Percentiles rank a stretch among this genome's conserved stretches.
Evolutionary conservation across 2,329 filamentous ascomycete species (phyloP).

Genomic region (Amphichorda felina): DNA sequence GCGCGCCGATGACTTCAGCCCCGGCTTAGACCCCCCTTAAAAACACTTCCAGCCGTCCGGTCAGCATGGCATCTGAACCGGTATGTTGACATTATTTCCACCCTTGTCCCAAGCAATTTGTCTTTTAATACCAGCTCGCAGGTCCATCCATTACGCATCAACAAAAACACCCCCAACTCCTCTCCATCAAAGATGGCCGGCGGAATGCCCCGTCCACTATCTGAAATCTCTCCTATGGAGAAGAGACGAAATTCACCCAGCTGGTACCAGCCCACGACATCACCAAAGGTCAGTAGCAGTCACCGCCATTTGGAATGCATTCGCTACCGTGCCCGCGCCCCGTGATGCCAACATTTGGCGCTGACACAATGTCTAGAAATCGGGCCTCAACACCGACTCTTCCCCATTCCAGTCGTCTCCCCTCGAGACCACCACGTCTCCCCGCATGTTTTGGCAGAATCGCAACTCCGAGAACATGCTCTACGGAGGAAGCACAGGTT

Average conservation of each 20-base stretch:
- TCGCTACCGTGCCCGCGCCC: slow-evolving; percentile 35
- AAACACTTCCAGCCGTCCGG: background rate
- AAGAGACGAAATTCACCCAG: slow-evolving; percentile 85
- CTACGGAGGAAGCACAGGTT: slow-evolving; percentile 44
- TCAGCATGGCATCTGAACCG: slow-evolving; percentile 6
- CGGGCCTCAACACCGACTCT: slow-evolving; percentile 57
- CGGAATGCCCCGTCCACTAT: slow-evolving; percentile 61
- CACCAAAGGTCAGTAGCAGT: slow-evolving; percentile 26
- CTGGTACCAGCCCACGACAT: slow-evolving; percentile 52
- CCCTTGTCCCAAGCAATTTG: background rate
- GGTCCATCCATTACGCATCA: slow-evolving; percentile 71
- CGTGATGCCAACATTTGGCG: slow-evolving; percentile 4
- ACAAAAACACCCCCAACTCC: slow-evolving; percentile 49
- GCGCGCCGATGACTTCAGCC: background rate
- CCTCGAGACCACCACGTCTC: slow-evolving; percentile 55
- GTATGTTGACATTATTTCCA: slow-evolving; percentile 1
- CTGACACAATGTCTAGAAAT: slow-evolving; percentile 38
- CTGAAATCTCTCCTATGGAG: slow-evolving; percentile 80
- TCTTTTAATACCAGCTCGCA: slow-evolving; percentile 16
- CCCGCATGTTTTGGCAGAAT: slow-evolving; percentile 86
- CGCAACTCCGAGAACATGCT: slow-evolving; percentile 67
- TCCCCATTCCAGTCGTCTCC: slow-evolving; percentile 83
- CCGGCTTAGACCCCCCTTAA: background rate
- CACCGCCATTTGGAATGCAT: slow-evolving; percentile 6
- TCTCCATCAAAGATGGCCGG: slow-evolving; percentile 53